Base-by-base conservation (phyloP, 352 stramenopile species). In the Phytophthora sp. region DNA sequence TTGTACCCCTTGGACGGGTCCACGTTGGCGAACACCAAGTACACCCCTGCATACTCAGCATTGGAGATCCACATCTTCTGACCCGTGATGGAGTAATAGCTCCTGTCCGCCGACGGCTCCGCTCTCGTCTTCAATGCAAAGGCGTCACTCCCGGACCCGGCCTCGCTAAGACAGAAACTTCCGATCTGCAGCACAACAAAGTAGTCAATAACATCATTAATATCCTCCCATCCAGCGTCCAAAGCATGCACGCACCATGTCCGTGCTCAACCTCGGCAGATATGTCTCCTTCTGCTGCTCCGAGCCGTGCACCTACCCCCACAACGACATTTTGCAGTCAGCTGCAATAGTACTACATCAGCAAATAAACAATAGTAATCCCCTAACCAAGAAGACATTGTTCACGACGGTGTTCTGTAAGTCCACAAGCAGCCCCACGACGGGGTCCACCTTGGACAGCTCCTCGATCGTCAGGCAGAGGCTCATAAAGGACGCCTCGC, bases 41-140 rank as follows among this genome's bases (percentile, higher is more conserved):
- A 98, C 1, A 99, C 88, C 5, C 94, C 95, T 16, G 96, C 86
- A 64, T 99, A 96, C 61, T 94, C 93, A 12, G 92, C 93, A 76
- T 99, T 99, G 30, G 95, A 98, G 67, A 99, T 99, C 97, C 97
- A 99, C 73, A 98, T 89, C 76, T 99, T 99, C 46, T 92, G 89
- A 21, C 97, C 97, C 72, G 90, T 98, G 11, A 99, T 74, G 16
- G 90, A 98, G 76, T 96, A 99, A 71, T 97, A 98, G 46, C 86
- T 97, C 50, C 89, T 90, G 64, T 99, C 94, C 0, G 79, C 45
- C 20, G 88, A 98, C 24, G 71, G 71, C 1, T 89, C 85, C 1
- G 96, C 97, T 8, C 79, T 94, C 7, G 96, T 99, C 76, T 96
- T 96, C 60, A 99, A 83, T 35, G 94, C 91, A 76, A 99, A 99